Conservation (phyloP, 1,139 yeast genomes). For the Pichia sp. region DNA sequence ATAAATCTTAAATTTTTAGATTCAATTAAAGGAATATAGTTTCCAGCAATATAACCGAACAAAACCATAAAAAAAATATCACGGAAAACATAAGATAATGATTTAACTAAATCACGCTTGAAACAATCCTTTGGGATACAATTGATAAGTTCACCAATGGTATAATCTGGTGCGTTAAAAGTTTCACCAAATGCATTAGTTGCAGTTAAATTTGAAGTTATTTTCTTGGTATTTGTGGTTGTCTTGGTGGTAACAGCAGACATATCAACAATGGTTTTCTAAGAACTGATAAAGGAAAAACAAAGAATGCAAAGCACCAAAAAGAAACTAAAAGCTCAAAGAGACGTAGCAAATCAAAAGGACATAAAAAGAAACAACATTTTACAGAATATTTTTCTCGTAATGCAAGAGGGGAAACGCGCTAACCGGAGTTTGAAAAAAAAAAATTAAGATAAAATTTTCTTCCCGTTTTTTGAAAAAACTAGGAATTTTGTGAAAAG, state of each 20-base stretch:
- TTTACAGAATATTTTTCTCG: no score
- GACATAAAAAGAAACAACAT: no score
- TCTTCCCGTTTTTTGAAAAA: no score
- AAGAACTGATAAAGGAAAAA: not conserved
- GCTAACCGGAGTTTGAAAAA: no score
- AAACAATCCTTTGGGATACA: slow-evolving; percentile 75
- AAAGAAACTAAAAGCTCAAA: slow-evolving; percentile 40
- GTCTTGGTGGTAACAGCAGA: not conserved
- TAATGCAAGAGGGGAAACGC: no score
- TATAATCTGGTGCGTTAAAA: slow-evolving; percentile 65
- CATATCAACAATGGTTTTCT: not conserved
- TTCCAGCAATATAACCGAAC: slow-evolving; percentile 49
- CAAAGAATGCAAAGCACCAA: not conserved
- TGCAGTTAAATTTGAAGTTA: slow-evolving; percentile 31
- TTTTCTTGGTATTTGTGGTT: slow-evolving; percentile 1
- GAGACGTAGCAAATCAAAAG: no score
- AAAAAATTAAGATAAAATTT: no score
- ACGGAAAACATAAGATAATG: slow-evolving; percentile 58
- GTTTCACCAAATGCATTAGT: slow-evolving; percentile 57
- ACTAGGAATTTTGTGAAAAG: no score
- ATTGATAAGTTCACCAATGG: slow-evolving; percentile 64
- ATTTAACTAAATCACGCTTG: slow-evolving; percentile 51
- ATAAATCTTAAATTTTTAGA: slow-evolving; percentile 40
- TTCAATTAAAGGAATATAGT: slow-evolving; percentile 46
- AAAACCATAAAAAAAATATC: slow-evolving; percentile 49